Evolutionary conservation across 2,329 filamentous ascomycete genomes (phyloP).

Genomic region (Colletotrichum scovillei): DNA sequence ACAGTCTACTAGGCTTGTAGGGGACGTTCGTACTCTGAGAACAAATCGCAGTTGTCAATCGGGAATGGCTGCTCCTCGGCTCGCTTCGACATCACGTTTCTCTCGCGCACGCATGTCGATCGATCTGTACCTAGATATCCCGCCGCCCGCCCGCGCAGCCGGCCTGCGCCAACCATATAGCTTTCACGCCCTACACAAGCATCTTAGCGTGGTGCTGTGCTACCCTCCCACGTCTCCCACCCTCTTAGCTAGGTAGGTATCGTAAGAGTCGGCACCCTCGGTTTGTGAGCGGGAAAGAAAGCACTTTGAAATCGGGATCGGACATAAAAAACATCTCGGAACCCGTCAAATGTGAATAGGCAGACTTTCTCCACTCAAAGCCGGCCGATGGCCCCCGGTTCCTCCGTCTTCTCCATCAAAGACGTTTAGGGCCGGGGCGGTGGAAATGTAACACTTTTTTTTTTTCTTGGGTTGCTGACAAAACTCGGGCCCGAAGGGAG

Average conservation of each 20-base stretch:
- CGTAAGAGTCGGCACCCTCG: not conserved
- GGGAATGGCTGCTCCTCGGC: no score
- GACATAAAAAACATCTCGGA: not conserved
- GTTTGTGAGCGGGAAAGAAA: not conserved
- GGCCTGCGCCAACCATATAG: not conserved
- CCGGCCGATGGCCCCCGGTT: not conserved
- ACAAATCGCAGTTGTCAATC: not conserved
- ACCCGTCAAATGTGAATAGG: not conserved
- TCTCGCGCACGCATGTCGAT: not conserved
- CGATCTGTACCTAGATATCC: not conserved
- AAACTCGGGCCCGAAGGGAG: not conserved
- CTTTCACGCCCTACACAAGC: not conserved
- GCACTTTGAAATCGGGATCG: not conserved
- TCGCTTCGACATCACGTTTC: not conserved
- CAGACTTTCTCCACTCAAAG: not conserved
- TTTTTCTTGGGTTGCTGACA: constrained; percentile 6
- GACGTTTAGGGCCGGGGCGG: not conserved
- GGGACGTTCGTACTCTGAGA: not conserved
- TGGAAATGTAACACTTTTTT: not conserved
- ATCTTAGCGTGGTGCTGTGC: no score
- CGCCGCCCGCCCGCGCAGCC: no score
- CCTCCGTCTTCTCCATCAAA: not conserved
- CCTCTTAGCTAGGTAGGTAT: no score
- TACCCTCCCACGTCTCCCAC: no score
- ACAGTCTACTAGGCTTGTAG: not conserved